A percentile compares a stretch with the other conserved stretches of the same genome.
Conservation (phyloP, 1,139 yeast species). For the Arxiozyma slooffiae region DNA sequence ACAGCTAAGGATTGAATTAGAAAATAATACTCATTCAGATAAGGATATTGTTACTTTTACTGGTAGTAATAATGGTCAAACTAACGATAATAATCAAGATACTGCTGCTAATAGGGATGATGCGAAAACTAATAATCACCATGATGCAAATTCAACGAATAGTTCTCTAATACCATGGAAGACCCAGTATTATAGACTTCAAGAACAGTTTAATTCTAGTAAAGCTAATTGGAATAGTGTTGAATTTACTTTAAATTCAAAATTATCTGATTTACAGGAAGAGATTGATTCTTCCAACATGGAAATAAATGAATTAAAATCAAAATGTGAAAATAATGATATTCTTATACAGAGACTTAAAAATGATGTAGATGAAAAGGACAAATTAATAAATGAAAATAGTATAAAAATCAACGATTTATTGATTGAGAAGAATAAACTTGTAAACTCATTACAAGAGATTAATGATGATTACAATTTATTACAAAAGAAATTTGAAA, state of each 20-base stretch:
- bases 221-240: slow-evolving; percentile 57
- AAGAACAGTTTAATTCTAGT: slow-evolving; percentile 35
- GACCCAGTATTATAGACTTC: slow-evolving; percentile 40
- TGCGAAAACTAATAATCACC: background rate
- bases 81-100: slow-evolving; percentile 1
- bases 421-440: slow-evolving; percentile 8
- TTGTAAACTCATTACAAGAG: slow-evolving; percentile 11
- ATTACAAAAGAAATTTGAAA: slow-evolving; percentile 21
- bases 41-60: background rate
- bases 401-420: background rate
- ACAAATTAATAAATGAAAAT: background rate
- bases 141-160: background rate
- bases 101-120: slow-evolving; percentile 7
- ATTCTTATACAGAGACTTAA: slow-evolving; percentile 7
- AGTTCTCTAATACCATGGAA: slow-evolving; percentile 3
- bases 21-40: slow-evolving; percentile 15
- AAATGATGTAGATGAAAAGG: slow-evolving; percentile 4
- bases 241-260: slow-evolving; percentile 43
- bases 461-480: slow-evolving; percentile 22
- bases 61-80: background rate
- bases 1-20: slow-evolving; percentile 35
- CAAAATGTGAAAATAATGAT: slow-evolving; percentile 1
- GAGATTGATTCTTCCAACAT: slow-evolving; percentile 7
- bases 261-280: slow-evolving; percentile 39
- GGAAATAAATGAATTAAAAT: slow-evolving; percentile 6